Evolutionary conservation across 306 rosid genomes (phyloP).

Genomic region (Quercus ilex): DNA sequence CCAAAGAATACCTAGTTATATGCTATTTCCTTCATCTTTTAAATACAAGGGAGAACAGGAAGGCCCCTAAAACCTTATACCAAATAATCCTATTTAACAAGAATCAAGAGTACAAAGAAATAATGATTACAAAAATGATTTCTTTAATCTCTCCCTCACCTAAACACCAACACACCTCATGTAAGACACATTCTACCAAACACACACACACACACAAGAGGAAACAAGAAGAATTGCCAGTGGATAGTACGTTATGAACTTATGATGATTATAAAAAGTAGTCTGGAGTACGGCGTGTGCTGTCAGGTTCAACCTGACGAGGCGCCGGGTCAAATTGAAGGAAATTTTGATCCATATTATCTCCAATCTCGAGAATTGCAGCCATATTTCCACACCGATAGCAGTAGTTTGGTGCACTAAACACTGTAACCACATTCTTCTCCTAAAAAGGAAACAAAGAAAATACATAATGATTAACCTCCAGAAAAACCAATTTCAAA

Average conservation of each 20-base stretch:
- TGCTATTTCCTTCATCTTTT: no score
- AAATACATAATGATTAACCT: constrained; percentile 4
- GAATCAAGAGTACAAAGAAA: no score
- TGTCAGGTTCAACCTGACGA: constrained; percentile 50
- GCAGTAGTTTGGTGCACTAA: constrained; percentile 57
- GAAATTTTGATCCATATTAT: constrained; percentile 54
- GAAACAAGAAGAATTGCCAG: constrained; percentile 30
- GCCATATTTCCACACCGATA: constrained; percentile 59
- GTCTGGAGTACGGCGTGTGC: constrained; percentile 48
- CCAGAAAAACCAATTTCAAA: not conserved
- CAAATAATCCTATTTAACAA: no score
- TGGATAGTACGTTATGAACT: not conserved
- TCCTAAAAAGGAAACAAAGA: constrained; percentile 26
- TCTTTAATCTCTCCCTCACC: constrained; percentile 8
- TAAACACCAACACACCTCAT: constrained; percentile 30
- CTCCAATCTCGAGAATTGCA: constrained; percentile 55
- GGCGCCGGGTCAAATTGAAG: constrained; percentile 59
- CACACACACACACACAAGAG: constrained; percentile 9
- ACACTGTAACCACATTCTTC: constrained; percentile 52
- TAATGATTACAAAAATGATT: no score
- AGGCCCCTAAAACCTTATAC: no score
- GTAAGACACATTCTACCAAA: constrained; percentile 35
- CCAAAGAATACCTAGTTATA: no score
- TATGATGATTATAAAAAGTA: constrained; percentile 43
- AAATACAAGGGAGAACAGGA: no score